Base-by-base conservation (phyloP, 257 asterid genomes). In the Phtheirospermum japonicum region DNA sequence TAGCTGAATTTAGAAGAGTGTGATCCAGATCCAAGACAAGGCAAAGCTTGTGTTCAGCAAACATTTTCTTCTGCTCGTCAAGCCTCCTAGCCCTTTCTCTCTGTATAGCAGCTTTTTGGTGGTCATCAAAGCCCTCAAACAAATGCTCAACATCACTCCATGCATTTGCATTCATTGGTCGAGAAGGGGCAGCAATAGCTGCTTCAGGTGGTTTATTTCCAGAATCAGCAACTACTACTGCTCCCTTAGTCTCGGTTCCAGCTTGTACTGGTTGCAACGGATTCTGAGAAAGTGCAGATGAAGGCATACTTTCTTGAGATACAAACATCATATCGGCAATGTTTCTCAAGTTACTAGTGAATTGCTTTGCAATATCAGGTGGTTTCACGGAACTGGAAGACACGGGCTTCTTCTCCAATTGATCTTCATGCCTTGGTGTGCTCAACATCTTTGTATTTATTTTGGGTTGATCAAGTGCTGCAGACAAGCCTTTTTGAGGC, bases 1-100 rank as follows among this genome's bases (percentile, higher is more conserved):
- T 93, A 0, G 99, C 99, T 26, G 99, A 93, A 82, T 93, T 93
- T 56, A 93, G 75, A 28, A 93, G 95, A 52, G 99, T 93, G 53
- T 93, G 99, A 78, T 93, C 99, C 73, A 93, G 82, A 80, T 93
- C 99, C 83, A 93, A 84, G 76, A 93, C 99, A 50, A 93, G 99
- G 76, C 94, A 86, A 39, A 93, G 91, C 74, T 93, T 93, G 72
- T 79, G 82, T 68, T 69, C 83, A 51, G 88, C 84, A 82, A 89
- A 87, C 96, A 93, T 82, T 71, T 87, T 89, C 71, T 80, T 79
- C 82, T 89, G 99, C 73, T 93, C 97, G 63, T 85, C 94, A 64
- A 93, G 83, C 82, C 99, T 87, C 78, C 97, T 80, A 43, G 84
- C 68, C 78, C 99, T 89, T 73, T 93, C 99, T 75, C 75, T 87